A percentile compares a stretch with the other conserved stretches of the same genome.
phyloP scores from a whole-genome alignment of 768 basidiomycete species.

The Boletus sp. region DNA sequence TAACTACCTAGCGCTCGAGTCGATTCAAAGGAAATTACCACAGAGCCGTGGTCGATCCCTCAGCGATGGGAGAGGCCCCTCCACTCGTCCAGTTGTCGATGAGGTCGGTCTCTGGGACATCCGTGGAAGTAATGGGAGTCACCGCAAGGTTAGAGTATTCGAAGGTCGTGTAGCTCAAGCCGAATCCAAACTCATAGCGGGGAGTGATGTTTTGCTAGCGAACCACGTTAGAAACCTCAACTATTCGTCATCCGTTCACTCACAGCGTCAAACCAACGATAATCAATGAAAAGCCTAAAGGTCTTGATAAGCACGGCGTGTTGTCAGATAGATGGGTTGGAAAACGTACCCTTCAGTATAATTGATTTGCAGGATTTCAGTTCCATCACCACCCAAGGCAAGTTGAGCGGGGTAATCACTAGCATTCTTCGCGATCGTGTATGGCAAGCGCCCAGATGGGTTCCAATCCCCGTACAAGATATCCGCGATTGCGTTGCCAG shows the following conservation, averaged over 20 bases:
- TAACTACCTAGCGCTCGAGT: no score
- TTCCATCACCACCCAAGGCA: slow-evolving; percentile 20
- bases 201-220: slow-evolving; percentile 64
- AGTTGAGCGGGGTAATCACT: slow-evolving; percentile 50
- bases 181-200: slow-evolving; percentile 88
- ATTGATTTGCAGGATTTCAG: slow-evolving; percentile 44
- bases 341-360: slow-evolving; percentile 52
- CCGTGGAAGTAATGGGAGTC: slow-evolving; percentile 35
- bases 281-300: slow-evolving; percentile 60
- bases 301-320: neutral
- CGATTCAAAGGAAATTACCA: slow-evolving; percentile 46
- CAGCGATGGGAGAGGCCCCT: slow-evolving; percentile 47
- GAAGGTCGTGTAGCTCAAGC: slow-evolving; percentile 83
- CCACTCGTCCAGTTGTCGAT: slow-evolving; percentile 57
- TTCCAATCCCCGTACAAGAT: slow-evolving; percentile 75
- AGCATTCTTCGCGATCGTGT: slow-evolving; percentile 62
- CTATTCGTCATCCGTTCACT: slow-evolving; percentile 22
- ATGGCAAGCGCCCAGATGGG: slow-evolving; percentile 69
- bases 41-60: slow-evolving; percentile 58
- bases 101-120: slow-evolving; percentile 31
- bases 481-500: slow-evolving; percentile 73
- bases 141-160: slow-evolving; percentile 60
- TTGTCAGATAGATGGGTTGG: no score
- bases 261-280: slow-evolving; percentile 67
- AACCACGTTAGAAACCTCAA: neutral